phyloP scores from a whole-genome alignment of 2,329 filamentous ascomycete genomes.

The Xylogone sp. region DNA sequence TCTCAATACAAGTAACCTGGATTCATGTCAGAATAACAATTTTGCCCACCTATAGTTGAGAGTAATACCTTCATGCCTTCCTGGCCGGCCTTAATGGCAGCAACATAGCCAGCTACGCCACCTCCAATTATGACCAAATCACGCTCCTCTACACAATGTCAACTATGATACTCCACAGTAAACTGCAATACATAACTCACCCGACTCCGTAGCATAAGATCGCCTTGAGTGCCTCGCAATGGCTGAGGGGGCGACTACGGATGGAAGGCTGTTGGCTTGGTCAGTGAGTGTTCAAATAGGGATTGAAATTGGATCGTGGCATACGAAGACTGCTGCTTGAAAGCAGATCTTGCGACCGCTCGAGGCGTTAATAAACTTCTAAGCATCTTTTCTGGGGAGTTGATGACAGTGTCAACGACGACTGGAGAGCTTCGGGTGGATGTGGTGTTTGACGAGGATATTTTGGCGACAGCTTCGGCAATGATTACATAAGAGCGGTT shows the following conservation, averaged over 20 bases:
- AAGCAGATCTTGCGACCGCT: slow-evolving; percentile 52
- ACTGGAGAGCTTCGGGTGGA: background rate
- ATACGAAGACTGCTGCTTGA: slow-evolving; percentile 50
- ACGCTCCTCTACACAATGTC: slow-evolving; percentile 76
- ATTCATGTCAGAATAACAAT: slow-evolving; percentile 12
- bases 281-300: slow-evolving; percentile 11
- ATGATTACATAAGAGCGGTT: background rate
- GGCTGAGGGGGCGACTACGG: slow-evolving; percentile 40
- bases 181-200: slow-evolving; percentile 30
- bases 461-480: background rate
- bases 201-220: slow-evolving; percentile 49
- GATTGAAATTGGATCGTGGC: slow-evolving; percentile 20
- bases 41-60: slow-evolving; percentile 1
- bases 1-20: slow-evolving; percentile 95
- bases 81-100: slow-evolving; percentile 97
- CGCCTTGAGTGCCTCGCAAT: slow-evolving; percentile 55
- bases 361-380: slow-evolving; percentile 58
- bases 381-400: slow-evolving; percentile 46
- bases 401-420: background rate
- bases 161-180: slow-evolving; percentile 46
- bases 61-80: slow-evolving; percentile 82
- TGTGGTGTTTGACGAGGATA: slow-evolving; percentile 1
- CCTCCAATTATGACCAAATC: slow-evolving; percentile 97
- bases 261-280: slow-evolving; percentile 40
- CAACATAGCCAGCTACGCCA: slow-evolving; percentile 97